Conservation (phyloP, 2,329 filamentous ascomycete species). For the Stylonectria norvegica region DNA sequence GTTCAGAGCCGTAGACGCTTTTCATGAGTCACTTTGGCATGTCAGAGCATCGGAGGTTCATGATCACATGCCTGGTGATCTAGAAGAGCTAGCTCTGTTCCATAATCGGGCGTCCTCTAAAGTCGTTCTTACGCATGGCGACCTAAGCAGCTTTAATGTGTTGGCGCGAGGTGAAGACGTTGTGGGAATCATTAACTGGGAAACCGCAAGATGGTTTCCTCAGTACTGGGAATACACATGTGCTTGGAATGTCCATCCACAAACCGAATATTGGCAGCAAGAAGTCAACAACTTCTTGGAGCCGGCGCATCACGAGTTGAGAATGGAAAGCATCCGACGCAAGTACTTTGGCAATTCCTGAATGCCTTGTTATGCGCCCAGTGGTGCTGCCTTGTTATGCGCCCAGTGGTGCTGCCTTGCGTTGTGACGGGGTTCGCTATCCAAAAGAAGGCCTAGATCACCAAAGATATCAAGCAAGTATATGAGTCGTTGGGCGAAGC, state of each 20-base stretch:
- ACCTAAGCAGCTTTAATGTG: slow-evolving; percentile 44
- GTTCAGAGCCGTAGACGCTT: slow-evolving; percentile 24
- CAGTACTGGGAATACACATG: slow-evolving; percentile 34
- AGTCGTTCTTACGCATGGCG: slow-evolving; percentile 42
- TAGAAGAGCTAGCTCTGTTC: slow-evolving; percentile 16
- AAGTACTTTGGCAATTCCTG: slow-evolving; percentile 16
- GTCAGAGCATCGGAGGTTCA: neutral
- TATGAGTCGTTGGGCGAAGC: slow-evolving; percentile 6
- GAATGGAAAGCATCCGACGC: slow-evolving; percentile 18
- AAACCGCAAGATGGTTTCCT: slow-evolving; percentile 32
- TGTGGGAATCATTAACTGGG: slow-evolving; percentile 42
- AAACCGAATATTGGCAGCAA: slow-evolving; percentile 19
- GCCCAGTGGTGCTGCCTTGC: too few species aligned
- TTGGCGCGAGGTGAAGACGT: slow-evolving; percentile 39
- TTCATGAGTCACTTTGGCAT: slow-evolving; percentile 23
- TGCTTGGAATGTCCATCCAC: slow-evolving; percentile 14
- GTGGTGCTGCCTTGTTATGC: too few species aligned
- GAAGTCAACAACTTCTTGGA: slow-evolving; percentile 16
- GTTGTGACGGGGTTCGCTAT: too few species aligned
- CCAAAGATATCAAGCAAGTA: too few species aligned
- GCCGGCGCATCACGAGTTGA: slow-evolving; percentile 10
- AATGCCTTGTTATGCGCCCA: too few species aligned
- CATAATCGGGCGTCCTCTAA: slow-evolving; percentile 13
- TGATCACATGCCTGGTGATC: slow-evolving; percentile 5
- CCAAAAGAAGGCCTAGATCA: too few species aligned